Conservation (phyloP, 352 stramenopile genomes). For the Phytophthora hybrid region DNA sequence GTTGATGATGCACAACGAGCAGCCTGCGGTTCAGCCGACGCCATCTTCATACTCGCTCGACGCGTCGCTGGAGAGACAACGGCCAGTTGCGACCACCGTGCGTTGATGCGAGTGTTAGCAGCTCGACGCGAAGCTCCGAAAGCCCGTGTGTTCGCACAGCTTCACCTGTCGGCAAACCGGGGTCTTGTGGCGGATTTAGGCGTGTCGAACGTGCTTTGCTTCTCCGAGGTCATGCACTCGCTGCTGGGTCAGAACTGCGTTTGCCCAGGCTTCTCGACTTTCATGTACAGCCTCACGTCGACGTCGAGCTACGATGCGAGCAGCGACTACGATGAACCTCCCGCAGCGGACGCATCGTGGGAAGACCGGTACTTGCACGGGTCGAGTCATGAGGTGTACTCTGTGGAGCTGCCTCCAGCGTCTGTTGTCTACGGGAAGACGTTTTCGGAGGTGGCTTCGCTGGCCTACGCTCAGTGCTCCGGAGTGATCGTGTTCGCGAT, state of each 20-base stretch:
- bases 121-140: slow-evolving; percentile 68
- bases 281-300: slow-evolving; percentile 88
- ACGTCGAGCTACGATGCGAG: slow-evolving; percentile 66
- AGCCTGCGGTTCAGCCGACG: slow-evolving; percentile 63
- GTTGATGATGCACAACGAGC: slow-evolving; percentile 78
- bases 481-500: slow-evolving; percentile 83
- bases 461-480: slow-evolving; percentile 74
- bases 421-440: slow-evolving; percentile 67
- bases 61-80: slow-evolving; percentile 69
- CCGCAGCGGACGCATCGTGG: slow-evolving; percentile 54
- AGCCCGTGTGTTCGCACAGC: slow-evolving; percentile 62
- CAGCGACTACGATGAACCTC: slow-evolving; percentile 35
- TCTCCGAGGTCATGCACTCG: slow-evolving; percentile 84
- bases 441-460: slow-evolving; percentile 78
- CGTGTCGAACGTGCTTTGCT: slow-evolving; percentile 80
- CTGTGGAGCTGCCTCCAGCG: slow-evolving; percentile 61
- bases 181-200: slow-evolving; percentile 72
- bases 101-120: slow-evolving; percentile 78
- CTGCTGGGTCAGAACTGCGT: slow-evolving; percentile 85
- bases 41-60: slow-evolving; percentile 79
- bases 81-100: slow-evolving; percentile 73
- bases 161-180: slow-evolving; percentile 79
- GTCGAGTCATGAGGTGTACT: slow-evolving; percentile 84
- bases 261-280: slow-evolving; percentile 85
- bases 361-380: slow-evolving; percentile 76